Percentiles rank a stretch among this genome's conserved stretches.
phyloP scores from a whole-genome alignment of 768 basidiomycete species.

The Pisolithus tinctorius region DNA sequence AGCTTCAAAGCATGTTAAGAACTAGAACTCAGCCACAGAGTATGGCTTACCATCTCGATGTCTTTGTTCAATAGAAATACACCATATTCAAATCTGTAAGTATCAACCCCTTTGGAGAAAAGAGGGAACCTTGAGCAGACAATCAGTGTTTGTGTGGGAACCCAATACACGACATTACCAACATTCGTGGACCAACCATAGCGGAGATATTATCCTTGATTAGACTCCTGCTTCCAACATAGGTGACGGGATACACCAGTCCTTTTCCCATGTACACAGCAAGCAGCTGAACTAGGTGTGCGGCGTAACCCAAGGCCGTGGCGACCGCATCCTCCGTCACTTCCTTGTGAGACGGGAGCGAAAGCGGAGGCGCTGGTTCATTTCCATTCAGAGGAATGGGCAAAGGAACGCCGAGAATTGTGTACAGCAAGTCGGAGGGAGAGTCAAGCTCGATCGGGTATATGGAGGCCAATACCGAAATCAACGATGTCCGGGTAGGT shows the following conservation, averaged over 20 bases:
- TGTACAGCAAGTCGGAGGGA: constrained; percentile 81
- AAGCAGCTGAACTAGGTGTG: constrained; percentile 78
- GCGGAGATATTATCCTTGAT: constrained; percentile 90
- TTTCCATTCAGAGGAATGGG: constrained; percentile 72
- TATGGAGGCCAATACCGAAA: constrained; percentile 66
- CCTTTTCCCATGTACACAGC: constrained; percentile 70
- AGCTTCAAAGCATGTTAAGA: constrained; percentile 43
- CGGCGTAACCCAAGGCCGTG: constrained; percentile 85
- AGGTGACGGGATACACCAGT: constrained; percentile 85
- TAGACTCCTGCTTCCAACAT: constrained; percentile 82
- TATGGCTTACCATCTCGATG: constrained; percentile 73
- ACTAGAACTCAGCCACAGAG: neutral
- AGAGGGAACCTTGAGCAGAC: constrained; percentile 73
- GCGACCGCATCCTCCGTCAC: constrained; percentile 85
- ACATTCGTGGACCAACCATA: constrained; percentile 95
- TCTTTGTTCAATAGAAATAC: constrained; percentile 96
- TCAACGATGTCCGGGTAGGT: constrained; percentile 53
- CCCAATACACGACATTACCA: constrained; percentile 25
- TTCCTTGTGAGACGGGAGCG: constrained; percentile 54
- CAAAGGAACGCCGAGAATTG: constrained; percentile 81
- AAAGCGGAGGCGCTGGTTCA: constrained; percentile 81
- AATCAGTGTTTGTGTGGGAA: constrained; percentile 8
- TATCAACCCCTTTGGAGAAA: constrained; percentile 91
- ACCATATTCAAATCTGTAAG: constrained; percentile 95
- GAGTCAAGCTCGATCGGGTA: constrained; percentile 88